Base-by-base conservation (phyloP, 2,329 filamentous ascomycete genomes). In the Pseudogymnoascus sp. region DNA sequence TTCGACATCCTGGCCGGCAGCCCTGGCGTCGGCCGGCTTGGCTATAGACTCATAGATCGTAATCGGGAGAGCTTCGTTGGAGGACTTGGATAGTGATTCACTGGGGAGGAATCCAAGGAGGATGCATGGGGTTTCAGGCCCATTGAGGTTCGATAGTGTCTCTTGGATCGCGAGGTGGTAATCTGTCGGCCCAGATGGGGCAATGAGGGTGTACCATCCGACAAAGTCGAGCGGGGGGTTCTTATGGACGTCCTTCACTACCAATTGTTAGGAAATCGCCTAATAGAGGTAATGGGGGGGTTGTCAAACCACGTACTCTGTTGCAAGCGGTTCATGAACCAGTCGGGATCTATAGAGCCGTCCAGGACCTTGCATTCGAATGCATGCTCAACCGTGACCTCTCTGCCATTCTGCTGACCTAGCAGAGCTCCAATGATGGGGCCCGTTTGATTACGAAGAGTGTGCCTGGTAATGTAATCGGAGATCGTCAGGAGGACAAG, bases 401-500 rank as follows among this genome's bases (percentile, higher is more conserved):
- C 86, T 61, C 90, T 86, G 18, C 92, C 92, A 77, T 90, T 89
- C 67, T 96, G 92, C 70, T 94, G 89, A 13, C 94, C 94, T 5
- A 99, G 75, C n/a, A 99, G 79, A 58, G 88, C 91, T 60, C 94
- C 94, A 2, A 92, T 82, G 15, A 96, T 81, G 13, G 91, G 90
- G 0, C 89, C 89, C 15, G 77, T 72, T 67, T 91, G 85, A 58
- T 84, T 77, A 61, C 94, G 84, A 60, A 96, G 80, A 1, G 86
- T 89, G 73, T 96, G 92, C 62, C 94, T 84, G 61, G 92, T 95
- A 72, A 97, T 91, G 73, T 95, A 95, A 74, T 99, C 94, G 67
- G 92, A 96, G 68, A 99, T 94, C 65, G 89, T 95, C 74, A 99
- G 89, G 65, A 97, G 87, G 58, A 96, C 92, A 56, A 99, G 85